Evolutionary conservation across 257 asterid species (phyloP).

Genomic region (Jaltomata sinuosa): DNA sequence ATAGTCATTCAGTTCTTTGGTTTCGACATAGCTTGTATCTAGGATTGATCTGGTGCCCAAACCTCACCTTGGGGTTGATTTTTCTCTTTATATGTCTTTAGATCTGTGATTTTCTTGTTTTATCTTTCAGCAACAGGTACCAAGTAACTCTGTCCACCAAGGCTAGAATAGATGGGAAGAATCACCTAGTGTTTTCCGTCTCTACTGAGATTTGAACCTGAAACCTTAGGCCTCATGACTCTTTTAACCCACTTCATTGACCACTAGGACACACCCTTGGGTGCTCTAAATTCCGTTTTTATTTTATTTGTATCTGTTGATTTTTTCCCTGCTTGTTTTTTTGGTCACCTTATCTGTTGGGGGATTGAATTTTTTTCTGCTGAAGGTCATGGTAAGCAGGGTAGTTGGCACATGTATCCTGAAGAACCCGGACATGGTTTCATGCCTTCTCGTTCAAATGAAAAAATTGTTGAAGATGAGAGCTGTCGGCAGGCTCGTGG

Average conservation of each 20-base stretch:
- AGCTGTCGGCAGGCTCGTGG: conserved; percentile 48
- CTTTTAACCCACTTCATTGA: too few relatives aligned
- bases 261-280: too few relatives aligned
- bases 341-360: conserved; percentile 16
- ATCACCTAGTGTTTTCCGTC: too few relatives aligned
- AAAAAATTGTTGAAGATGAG: conserved; percentile 63
- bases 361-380: conserved; percentile 28
- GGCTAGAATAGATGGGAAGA: too few relatives aligned
- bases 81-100: background rate
- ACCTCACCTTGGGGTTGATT: conserved; percentile 1
- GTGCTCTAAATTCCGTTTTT: too few relatives aligned
- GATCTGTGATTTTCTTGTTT: conserved; percentile 20
- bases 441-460: conserved; percentile 57
- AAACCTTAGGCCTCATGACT: too few relatives aligned
- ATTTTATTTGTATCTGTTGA: background rate
- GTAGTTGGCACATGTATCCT: conserved; percentile 66
- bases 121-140: too few relatives aligned
- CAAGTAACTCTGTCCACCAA: too few relatives aligned
- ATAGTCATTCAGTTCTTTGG: background rate
- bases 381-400: conserved; percentile 99
- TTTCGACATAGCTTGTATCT: background rate
- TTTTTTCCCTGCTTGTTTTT: conserved; percentile 12
- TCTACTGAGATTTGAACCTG: too few relatives aligned
- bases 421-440: conserved; percentile 66
- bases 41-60: conserved; percentile 42